phyloP scores from a whole-genome alignment of 352 stramenopile species.

The Thalassiosira livingstoniorum region DNA sequence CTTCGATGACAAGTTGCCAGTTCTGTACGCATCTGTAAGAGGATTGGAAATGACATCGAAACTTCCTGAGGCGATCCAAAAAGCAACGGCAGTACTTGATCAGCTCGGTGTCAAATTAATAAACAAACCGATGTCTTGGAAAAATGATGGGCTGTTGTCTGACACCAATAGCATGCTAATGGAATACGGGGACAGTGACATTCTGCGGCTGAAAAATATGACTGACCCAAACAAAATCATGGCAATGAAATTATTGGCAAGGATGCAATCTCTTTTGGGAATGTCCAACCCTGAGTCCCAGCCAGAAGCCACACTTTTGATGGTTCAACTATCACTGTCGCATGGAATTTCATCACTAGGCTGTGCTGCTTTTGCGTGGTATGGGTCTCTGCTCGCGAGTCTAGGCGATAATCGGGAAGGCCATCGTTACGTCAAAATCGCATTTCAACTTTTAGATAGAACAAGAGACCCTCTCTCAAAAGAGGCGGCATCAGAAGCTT shows the following conservation, averaged over 20 bases:
- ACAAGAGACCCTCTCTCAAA: no score
- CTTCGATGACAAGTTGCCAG: constrained; percentile 29
- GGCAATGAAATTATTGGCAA: constrained; percentile 23
- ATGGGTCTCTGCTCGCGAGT: constrained; percentile 5
- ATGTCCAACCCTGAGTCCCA: neutral
- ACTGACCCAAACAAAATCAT: constrained; percentile 36
- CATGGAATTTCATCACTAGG: constrained; percentile 11
- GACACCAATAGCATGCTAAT: constrained; percentile 18
- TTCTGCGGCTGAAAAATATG: constrained; percentile 33
- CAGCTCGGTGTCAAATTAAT: constrained; percentile 12
- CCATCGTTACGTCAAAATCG: constrained; percentile 16
- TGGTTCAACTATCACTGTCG: constrained; percentile 12
- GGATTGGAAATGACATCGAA: neutral
- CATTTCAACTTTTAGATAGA: neutral
- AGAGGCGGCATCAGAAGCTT: neutral
- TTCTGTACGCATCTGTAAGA: neutral
- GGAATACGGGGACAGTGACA: constrained; percentile 7
- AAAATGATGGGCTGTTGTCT: neutral
- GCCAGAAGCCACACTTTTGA: neutral
- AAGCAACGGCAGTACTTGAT: constrained; percentile 14
- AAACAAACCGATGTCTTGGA: neutral
- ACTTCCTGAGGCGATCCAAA: constrained; percentile 9
- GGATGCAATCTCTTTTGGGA: neutral
- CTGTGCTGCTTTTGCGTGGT: neutral
- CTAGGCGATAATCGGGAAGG: constrained; percentile 5